These are phyloP conservation scores for Nymphaea thermarum DNA, from an alignment of 164 flowering plant genomes.

Conservation along the genomic window DNA sequence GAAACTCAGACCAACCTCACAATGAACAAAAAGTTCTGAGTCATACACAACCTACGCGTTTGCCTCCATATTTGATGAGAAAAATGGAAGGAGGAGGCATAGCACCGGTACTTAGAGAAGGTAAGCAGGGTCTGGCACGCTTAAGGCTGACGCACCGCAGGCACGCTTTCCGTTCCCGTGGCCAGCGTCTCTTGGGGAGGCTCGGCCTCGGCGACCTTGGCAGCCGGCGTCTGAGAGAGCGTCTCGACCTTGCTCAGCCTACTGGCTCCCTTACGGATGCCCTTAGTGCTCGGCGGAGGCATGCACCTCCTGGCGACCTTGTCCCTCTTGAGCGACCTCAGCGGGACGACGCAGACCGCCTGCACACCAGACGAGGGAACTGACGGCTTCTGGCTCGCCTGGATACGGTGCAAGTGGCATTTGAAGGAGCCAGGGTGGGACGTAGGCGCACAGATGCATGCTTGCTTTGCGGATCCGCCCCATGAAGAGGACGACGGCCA, in stretches of 20 bases:
- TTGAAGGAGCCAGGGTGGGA: background rate
- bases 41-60: no score
- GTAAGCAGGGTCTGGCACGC: no score
- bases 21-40: no score
- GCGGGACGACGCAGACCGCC: background rate
- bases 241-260: background rate
- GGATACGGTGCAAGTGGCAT: background rate
- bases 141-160: no score
- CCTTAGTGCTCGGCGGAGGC: background rate
- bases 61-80: no score
- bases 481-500: background rate
- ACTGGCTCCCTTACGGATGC: background rate
- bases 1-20: no score
- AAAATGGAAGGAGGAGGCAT: no score
- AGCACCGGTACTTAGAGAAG: no score
- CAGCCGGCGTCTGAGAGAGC: background rate
- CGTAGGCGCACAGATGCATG: conserved; percentile 1
- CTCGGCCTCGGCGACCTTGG: no score
- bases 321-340: background rate
- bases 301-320: background rate
- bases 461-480: background rate
- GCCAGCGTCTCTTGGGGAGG: no score
- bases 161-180: no score
- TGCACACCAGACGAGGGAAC: background rate
- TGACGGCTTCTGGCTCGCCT: background rate